A percentile compares a stretch with the other conserved stretches of the same genome.
Conservation (phyloP, 208 protist genomes). For the Trypanosomatidae sp. region DNA sequence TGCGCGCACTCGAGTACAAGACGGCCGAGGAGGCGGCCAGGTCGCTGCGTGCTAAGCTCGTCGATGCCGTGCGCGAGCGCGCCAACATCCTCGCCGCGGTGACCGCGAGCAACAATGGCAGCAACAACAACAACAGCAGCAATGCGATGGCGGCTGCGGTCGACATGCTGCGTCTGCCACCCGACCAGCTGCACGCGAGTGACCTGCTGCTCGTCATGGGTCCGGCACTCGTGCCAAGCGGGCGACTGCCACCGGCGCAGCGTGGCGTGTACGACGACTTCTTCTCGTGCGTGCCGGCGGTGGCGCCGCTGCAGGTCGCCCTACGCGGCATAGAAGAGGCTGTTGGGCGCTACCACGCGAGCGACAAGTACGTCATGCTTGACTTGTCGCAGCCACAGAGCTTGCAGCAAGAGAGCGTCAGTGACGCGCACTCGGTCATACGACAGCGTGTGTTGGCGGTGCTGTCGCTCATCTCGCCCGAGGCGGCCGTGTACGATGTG, state of each 20-base stretch:
- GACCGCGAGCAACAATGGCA: background rate
- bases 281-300: conserved; percentile 56
- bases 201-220: conserved; percentile 70
- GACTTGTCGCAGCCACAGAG: background rate
- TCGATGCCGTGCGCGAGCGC: conserved; percentile 74
- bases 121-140: background rate
- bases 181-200: conserved; percentile 31
- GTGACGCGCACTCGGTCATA: conserved; percentile 30
- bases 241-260: conserved; percentile 76
- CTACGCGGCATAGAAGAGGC: conserved; percentile 63
- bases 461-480: conserved; percentile 56
- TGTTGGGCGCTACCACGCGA: conserved; percentile 34
- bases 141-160: background rate
- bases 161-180: conserved; percentile 34
- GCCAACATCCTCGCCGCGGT: conserved; percentile 13
- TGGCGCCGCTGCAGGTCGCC: conserved; percentile 43
- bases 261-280: conserved; percentile 92
- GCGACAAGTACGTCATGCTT: conserved; percentile 5
- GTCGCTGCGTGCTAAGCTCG: conserved; percentile 25
- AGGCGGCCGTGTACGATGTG: conserved; percentile 64
- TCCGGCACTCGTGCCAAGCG: conserved; percentile 80
- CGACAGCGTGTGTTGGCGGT: conserved; percentile 36
- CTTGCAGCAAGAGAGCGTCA: conserved; percentile 2
- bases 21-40: conserved; percentile 88
- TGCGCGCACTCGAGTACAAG: conserved; percentile 67